phyloP scores from a whole-genome alignment of 208 protist species.

The Acanthamoeba castellanii region DNA sequence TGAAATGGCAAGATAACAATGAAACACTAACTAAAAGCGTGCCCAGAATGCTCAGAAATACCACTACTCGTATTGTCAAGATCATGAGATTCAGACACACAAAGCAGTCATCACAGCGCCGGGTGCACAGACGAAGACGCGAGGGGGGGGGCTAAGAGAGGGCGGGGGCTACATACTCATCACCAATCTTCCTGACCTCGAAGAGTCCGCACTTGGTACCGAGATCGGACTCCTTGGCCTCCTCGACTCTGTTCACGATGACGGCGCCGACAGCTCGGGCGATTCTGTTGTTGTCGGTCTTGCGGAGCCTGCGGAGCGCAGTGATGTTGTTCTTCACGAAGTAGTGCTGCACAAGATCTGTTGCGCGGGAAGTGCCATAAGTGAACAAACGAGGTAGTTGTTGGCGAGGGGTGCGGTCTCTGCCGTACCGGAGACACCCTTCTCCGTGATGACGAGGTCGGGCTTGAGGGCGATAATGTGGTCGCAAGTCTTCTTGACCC shows the following conservation, averaged over 20 bases:
- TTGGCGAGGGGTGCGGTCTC: not conserved
- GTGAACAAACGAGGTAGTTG: not conserved
- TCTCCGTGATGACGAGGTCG: slow-evolving; percentile 99
- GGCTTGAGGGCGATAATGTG: slow-evolving; percentile 99
- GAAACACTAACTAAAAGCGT: not conserved
- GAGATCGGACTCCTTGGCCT: slow-evolving; percentile 98
- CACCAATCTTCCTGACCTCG: slow-evolving; percentile 99
- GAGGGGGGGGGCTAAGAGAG: not conserved
- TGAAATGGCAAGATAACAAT: not conserved
- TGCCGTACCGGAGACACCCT: slow-evolving; percentile 96
- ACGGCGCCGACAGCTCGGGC: slow-evolving; percentile 98
- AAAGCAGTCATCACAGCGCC: not conserved
- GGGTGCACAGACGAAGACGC: not conserved
- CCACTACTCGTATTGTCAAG: not conserved
- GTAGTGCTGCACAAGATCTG: slow-evolving; percentile 98
- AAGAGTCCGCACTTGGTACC: slow-evolving; percentile 98
- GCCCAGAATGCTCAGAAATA: not conserved
- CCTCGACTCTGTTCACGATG: slow-evolving; percentile 97
- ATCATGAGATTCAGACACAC: not conserved
- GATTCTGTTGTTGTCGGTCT: slow-evolving; percentile 99
- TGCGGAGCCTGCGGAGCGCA: slow-evolving; percentile 98
- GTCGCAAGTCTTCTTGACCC: slow-evolving; percentile 97
- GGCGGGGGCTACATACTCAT: slow-evolving; percentile 92
- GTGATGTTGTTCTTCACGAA: slow-evolving; percentile 98
- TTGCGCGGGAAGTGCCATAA: not conserved